Base-by-base conservation (phyloP, 805 yeast species). In the Millerozyma miso region DNA sequence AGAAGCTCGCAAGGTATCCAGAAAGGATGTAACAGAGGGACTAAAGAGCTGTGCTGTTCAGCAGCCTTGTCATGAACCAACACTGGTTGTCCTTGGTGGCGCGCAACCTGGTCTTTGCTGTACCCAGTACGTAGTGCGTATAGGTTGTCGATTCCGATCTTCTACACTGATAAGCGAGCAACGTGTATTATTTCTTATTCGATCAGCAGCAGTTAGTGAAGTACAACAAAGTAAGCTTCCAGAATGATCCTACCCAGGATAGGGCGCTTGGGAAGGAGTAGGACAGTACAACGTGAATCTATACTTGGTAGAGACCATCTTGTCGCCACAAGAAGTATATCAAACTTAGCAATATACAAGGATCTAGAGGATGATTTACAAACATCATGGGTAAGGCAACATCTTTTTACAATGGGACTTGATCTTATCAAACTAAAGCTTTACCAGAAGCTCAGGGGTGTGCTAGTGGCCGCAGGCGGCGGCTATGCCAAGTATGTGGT, bases 401-500 rank as follows among this genome's bases (percentile, higher is more conserved):
- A 67, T 45, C 50, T 67, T n/a, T 60, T 56, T 42, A 51, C 54
- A 36, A 44, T 65, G 12, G 74, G 74, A 4, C 55, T 56, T 31
- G 71, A 68, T 40, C 54, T 61, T 23, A 48, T 68, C 33, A 50
- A 64, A 31, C 54, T 68, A 8, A 58, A 57, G 36, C 51, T 63
- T 3, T 68, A 68, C 51, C 60, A 60, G 43, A 60, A 58, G 45
- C 55, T 68, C 31, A 54, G 59, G 31, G 53, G 58, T 19, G 46
- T 57, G 15, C 41, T 64, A 8, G 50, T 55, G 7, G 47, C 54
- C 19, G 61, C 57, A 4, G 66, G 69, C 4, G 70, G 71, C 0
- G 63, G 68, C 2, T 40, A 55, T 3, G 49, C 67, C 37, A 67
- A 67, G 49, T 52, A 53, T 16, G 48, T 64, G 13, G 71, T 67